Conservation (phyloP, 495 filamentous ascomycete genomes). For the Platismatia glauca region DNA sequence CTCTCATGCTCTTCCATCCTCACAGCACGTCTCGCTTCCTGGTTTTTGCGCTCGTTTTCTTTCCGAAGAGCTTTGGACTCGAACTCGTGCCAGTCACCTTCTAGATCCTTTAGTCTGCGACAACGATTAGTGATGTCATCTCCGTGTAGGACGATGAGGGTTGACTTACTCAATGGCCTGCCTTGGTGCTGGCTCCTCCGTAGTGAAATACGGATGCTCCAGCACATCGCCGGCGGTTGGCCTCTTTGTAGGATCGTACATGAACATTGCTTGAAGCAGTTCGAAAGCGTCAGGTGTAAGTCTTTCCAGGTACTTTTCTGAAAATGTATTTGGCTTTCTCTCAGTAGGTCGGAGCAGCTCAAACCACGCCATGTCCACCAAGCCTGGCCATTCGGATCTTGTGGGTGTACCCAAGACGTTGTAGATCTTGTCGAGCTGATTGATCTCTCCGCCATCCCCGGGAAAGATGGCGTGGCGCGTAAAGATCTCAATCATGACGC, state of each 20-base stretch:
- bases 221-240: constrained; percentile 81
- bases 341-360: constrained; percentile 74
- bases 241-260: constrained; percentile 76
- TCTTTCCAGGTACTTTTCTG: constrained; percentile 65
- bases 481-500: constrained; percentile 95
- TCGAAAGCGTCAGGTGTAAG: constrained; percentile 74
- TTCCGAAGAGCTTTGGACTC: constrained; percentile 93
- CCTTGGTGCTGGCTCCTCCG: constrained; percentile 68
- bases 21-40: constrained; percentile 55
- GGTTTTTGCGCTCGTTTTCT: constrained; percentile 72
- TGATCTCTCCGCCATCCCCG: constrained; percentile 88
- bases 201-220: constrained; percentile 78
- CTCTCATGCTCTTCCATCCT: constrained; percentile 38
- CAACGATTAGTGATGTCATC: constrained; percentile 25
- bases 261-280: constrained; percentile 70
- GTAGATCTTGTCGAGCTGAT: constrained; percentile 93
- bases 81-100: constrained; percentile 98
- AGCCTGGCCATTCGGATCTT: constrained; percentile 70
- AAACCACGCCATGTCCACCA: constrained; percentile 93
- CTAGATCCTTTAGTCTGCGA: constrained; percentile 65
- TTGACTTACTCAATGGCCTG: constrained; percentile 73
- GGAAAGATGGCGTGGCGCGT: constrained; percentile 92
- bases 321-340: constrained; percentile 68
- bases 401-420: constrained; percentile 86
- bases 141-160: neutral